Base-by-base conservation (phyloP, 352 stramenopile species). In the Pythium plurisporium region DNA sequence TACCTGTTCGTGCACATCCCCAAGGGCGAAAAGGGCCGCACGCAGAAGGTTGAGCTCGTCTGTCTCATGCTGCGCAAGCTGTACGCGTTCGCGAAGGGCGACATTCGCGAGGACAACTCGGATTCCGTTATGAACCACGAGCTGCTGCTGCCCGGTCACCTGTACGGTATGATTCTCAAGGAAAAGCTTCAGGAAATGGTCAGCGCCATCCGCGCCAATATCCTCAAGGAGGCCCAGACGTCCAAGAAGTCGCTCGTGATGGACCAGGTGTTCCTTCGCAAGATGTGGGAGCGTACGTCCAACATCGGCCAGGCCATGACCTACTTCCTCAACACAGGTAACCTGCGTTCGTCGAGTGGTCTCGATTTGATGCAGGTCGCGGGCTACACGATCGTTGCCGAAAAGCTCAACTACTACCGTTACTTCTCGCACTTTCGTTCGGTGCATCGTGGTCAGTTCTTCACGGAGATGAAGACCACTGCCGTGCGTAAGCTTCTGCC, bases 391-490 rank as follows among this genome's bases (percentile, higher is more conserved):
- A 98, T 99, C 70, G 96, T 99, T 14, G 98, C 98, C 1, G 97
- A 99, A 70, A 97, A 98, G 57, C 78, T 99, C 44, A 99, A 99
- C 72, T 99, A 98, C 72, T 96, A 99, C 65, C 82, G 97, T 30
- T 99, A 99, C 79, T 96, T 99, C 41, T 97, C 94, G 37, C 98
- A 99, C 73, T 99, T 99, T 72, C 90, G 97, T 8, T 98, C 91
- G 36, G 96, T 99, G 25, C 97, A 99, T 65, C 89, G 97, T 74
- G 97, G 97, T 23, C 95, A 99, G 69, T 99, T 99, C 69, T 99
- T 99, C 70, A 99, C 97, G 31, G 97, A 98, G 67, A 99, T 99
- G 97, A 99, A 99, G 72, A 99, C 97, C 34, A 99, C 98, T 11
- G 83, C 96, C 8, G 96, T 99, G 42, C 86, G 98, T 36, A 99